Base-by-base conservation (phyloP, 2,329 filamentous ascomycete genomes). In the Zymoseptoria crescenta region DNA sequence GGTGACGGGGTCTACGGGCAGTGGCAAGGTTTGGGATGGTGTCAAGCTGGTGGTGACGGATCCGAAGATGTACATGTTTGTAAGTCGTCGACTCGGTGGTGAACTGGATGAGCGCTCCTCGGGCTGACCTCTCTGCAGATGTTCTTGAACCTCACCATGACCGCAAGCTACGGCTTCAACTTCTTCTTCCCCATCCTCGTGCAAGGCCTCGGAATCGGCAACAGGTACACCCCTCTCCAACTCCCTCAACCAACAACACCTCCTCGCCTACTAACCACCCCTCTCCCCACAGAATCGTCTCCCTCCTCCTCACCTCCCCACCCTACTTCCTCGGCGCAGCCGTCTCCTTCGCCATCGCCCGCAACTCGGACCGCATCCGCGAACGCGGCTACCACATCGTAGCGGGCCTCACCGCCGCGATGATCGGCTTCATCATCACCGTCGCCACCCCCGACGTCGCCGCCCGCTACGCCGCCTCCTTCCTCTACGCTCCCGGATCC, bases 331-430 rank as follows among this genome's bases (percentile, higher is more conserved):
- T 75, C 51, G 66, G 69, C n/a, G 61, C 58, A 50, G 56, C 66
- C 28, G 56, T 65, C 19, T 63, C 62, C 19, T 53, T 64, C 7
- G 19, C 56, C 45, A 62, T 61, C 21, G 53, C 60, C 19, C 62
- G 64, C 58, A 58, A 63, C n/a, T 62, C 73, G 10, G 71, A 73
- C 49, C 59, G 66, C 19, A 66, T 60, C 8, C 64, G 65, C 24
- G 70, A 60, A 69, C 51, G 65, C 65, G 28, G 68, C 58, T 61
- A 60, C 76, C 83, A 85, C 69, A 82, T 84, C 58, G 71, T 76
- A 20, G 76, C 77, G 3, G 81, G 81, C 4, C 80, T 83, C 51
- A 58, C 75, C 49, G 74, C 80, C 49, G 81, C 81, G n/a, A 68
- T 82, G 1, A 65, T 80, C 9, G 82, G 82, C 27, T 64, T 62